Evolutionary conservation across 2,329 filamentous ascomycete species (phyloP).

Genomic region (Neofusicoccum cordaticola): DNA sequence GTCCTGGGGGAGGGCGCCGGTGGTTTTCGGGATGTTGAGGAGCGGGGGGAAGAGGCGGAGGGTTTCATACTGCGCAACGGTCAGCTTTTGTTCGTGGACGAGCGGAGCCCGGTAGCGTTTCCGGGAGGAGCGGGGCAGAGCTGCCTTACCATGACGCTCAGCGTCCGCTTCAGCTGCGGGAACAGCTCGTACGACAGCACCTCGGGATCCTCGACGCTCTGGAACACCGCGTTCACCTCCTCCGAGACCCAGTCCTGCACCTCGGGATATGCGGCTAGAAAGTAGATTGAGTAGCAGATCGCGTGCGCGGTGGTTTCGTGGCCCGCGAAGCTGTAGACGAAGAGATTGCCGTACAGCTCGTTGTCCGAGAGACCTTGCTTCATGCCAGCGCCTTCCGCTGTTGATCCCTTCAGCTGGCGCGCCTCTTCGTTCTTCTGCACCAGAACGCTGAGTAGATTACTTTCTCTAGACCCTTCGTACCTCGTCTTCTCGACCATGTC

Average conservation of each 20-base stretch:
- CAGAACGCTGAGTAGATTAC: neutral
- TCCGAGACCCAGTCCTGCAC: constrained; percentile 54
- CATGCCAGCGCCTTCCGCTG: constrained; percentile 46
- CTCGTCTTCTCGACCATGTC: constrained; percentile 7
- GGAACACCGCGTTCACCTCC: constrained; percentile 43
- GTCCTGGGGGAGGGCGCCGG: neutral
- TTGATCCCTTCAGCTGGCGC: neutral
- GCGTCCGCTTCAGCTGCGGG: constrained; percentile 42
- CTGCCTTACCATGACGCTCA: constrained; percentile 44
- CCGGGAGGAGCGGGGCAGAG: no score
- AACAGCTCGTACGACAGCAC: constrained; percentile 31
- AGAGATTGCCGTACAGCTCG: constrained; percentile 32
- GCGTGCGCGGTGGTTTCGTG: constrained; percentile 44
- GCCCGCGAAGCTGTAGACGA: constrained; percentile 31
- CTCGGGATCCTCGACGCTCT: no score
- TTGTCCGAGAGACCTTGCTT: constrained; percentile 60
- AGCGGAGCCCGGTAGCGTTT: no score
- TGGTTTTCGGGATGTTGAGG: constrained; percentile 20
- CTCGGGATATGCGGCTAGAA: constrained; percentile 47
- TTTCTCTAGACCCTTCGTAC: neutral
- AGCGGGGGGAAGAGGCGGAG: constrained; percentile 26
- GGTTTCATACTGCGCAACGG: constrained; percentile 23
- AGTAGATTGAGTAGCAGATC: constrained; percentile 48
- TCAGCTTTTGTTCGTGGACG: no score
- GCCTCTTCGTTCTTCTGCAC: constrained; percentile 12